Evolutionary conservation across 768 basidiomycete genomes (phyloP), one percentile per base, ranked within the genome.

Genomic region (Naganishia vishniacii): DNA sequence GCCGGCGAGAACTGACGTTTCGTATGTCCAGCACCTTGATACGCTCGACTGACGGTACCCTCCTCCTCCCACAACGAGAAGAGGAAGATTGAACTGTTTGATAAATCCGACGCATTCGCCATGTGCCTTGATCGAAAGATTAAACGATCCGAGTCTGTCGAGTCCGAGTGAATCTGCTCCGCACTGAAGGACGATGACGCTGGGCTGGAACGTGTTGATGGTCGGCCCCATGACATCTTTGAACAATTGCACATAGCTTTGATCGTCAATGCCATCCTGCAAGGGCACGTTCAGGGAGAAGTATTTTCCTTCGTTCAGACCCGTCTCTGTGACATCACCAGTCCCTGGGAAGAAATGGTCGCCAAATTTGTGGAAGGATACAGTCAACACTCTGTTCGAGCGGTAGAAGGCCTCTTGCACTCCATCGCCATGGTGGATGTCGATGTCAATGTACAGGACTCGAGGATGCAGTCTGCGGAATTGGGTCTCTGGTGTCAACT

Each of bases 321-420:
- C 82, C 66, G 91, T 90, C 79, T 99, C 94, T 72, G 93, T 89
- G 9, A 97, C 82, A 77, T 92, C 92, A 16, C 94, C 94, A 0
- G 94, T 99, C 0, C 93, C 92, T 0, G 94, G 94, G 77, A 99
- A 99, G 81, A 99, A 99, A 72, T 94, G 91, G 62, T 91, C 92
- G 0, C 89, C 92, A 80, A 95, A 99, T 79, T 98, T 98, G 81
- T 99, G 94, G 79, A 99, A 99, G 0, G 94, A 97, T 15, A 97
- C 90, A 0, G 94, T 98, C 84, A 97, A 88, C 67, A 99, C 94
- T n/a, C 94, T 86, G 72, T 99, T 92, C 41, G 91, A 88, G 70
- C 94, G 88, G 78, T 94, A 99, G 78, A 99, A 98, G 0, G 94
- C 95, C 65, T 94, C 88, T 73, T 99, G 91, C 2, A 99, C 95